Evolutionary conservation across 345 rosid genomes (phyloP), one percentile per base, ranked within the genome.

Genomic region (Adansonia digitata): DNA sequence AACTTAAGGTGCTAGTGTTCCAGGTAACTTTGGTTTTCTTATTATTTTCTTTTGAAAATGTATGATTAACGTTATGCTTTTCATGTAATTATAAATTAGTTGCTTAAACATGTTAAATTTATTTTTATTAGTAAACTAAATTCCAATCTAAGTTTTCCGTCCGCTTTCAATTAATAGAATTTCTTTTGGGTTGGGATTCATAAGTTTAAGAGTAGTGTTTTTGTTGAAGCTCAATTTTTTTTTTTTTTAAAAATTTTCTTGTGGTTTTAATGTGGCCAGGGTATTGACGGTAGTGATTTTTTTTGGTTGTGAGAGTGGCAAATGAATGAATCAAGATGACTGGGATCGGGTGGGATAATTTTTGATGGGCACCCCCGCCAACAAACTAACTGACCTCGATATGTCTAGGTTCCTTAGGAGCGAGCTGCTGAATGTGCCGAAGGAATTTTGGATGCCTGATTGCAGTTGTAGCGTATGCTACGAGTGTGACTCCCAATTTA

Each of bases 391-490:
- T 46, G 93, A 91, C 76, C 80, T 90, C 81, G 91, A 92, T 78
- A 92, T 82, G 78, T 91, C 92, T 11, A 90, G 94, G 98, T 88
- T 94, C 77, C 92, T 98, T 81, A 80, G 88, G 81, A 79, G 77
- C 45, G 93, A 92, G 77, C 86, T 92, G 2, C 75, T 89, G 9
- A 81, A 81, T 63, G 81, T 91, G 88, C 89, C 97, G 13, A 87
- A 90, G 85, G 95, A 88, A 75, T 94, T 88, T 82, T 94, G 98
- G 98, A 94, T 94, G 98, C 97, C 98, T 27, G 98, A 94, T 84
- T 89, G 86, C 65, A 94, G 98, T 79, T 94, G 98, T 74, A 88
- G 91, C 81, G 97, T 91, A 67, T 94, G 98, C 79, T 94, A 94
- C 61, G 98, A 94, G 64, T 94, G 98, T 79, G 98, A 92, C 78